Conservation (phyloP, 1,284 basidiomycete genomes). For the Cryptococcus deneoformans region DNA sequence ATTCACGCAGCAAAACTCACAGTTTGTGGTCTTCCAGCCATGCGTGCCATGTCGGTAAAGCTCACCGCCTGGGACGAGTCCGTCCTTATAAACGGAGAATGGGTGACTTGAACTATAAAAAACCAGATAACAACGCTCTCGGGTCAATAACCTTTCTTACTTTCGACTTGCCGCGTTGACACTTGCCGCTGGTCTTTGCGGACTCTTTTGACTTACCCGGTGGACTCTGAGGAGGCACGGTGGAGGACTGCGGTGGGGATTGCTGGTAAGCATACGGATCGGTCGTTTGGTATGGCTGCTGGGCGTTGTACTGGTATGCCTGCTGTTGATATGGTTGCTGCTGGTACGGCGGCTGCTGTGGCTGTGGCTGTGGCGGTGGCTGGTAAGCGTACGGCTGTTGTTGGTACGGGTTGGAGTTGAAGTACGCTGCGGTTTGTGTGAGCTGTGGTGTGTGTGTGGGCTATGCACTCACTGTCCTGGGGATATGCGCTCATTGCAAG, state of each 20-base stretch:
- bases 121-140: not conserved
- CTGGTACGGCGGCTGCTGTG: not conserved
- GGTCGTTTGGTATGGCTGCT: not conserved
- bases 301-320: not conserved
- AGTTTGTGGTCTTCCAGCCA: conserved; percentile 72
- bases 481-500: not conserved
- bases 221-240: not conserved
- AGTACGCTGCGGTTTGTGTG: not conserved
- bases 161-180: no score
- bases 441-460: not conserved
- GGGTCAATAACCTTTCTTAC: no score
- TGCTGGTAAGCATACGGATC: conserved; percentile 2
- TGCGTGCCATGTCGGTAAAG: conserved; percentile 65
- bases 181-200: no score
- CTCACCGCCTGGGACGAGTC: conserved; percentile 49
- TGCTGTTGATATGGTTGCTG: conserved; percentile 2
- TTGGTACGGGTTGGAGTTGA: not conserved
- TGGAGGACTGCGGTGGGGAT: not conserved
- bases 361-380: not conserved
- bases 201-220: not conserved
- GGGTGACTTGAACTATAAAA: conserved; percentile 41
- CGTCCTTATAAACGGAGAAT: conserved; percentile 69
- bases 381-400: not conserved
- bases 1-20: conserved; percentile 49
- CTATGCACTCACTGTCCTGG: not conserved